These are phyloP conservation scores for Scutellaria minor DNA, from an alignment of 257 asterid genomes.

Conservation along the genomic window DNA sequence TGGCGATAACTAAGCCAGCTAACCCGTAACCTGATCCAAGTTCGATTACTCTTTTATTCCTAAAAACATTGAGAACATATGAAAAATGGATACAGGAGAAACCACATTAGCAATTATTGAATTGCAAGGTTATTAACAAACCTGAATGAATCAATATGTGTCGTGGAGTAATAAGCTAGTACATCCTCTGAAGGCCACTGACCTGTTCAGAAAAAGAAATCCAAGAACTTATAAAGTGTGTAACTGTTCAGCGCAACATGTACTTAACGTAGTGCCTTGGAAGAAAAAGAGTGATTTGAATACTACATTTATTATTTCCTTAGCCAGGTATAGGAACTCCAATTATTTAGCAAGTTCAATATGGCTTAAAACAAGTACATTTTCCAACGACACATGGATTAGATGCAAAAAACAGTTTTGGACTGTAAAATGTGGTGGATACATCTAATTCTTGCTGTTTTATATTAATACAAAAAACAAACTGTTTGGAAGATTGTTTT, in stretches of 20 bases:
- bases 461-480: background rate
- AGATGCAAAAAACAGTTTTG: conserved; percentile 7
- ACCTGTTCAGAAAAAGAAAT: conserved; percentile 58
- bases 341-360: conserved; percentile 12
- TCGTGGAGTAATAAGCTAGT: conserved; percentile 78
- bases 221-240: conserved; percentile 18
- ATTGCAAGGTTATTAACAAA: conserved; percentile 30
- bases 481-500: background rate
- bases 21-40: conserved; percentile 96
- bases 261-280: background rate
- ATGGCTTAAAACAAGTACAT: background rate
- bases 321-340: conserved; percentile 19
- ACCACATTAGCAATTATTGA: conserved; percentile 10
- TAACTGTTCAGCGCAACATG: background rate
- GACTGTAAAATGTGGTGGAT: background rate
- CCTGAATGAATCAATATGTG: conserved; percentile 69
- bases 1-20: conserved; percentile 84
- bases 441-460: background rate
- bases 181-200: conserved; percentile 98
- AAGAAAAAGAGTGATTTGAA: conserved; percentile 16
- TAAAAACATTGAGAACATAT: conserved; percentile 37
- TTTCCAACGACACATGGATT: background rate
- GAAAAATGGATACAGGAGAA: conserved; percentile 27
- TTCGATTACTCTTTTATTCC: conserved; percentile 84
- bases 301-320: background rate